Evolutionary conservation across 2,329 filamentous ascomycete species (phyloP).

Genomic region (Nothopassalora personata): DNA sequence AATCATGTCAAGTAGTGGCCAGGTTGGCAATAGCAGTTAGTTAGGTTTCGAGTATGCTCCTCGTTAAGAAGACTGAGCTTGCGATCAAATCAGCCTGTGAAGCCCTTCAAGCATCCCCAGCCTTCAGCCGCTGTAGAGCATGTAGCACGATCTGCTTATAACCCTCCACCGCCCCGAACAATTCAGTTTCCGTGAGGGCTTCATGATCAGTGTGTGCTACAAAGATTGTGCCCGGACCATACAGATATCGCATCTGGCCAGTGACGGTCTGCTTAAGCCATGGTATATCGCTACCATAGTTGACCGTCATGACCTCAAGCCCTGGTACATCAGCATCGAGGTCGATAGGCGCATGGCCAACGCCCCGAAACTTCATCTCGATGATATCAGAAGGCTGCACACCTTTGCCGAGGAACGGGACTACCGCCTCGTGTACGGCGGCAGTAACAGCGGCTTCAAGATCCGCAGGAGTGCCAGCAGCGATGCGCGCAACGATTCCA

Average conservation of each 20-base stretch:
- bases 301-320: slow-evolving; percentile 78
- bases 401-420: slow-evolving; percentile 44
- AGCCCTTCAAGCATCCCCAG: too few relatives aligned
- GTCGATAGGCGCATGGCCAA: slow-evolving; percentile 71
- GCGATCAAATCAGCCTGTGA: too few relatives aligned
- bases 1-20: slow-evolving; percentile 3
- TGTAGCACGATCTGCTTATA: not conserved
- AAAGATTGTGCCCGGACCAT: slow-evolving; percentile 65
- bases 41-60: too few relatives aligned
- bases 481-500: slow-evolving; percentile 68
- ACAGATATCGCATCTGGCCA: slow-evolving; percentile 56
- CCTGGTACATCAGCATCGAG: slow-evolving; percentile 76
- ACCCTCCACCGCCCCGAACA: slow-evolving; percentile 67
- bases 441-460: slow-evolving; percentile 53
- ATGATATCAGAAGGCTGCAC: slow-evolving; percentile 42
- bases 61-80: too few relatives aligned
- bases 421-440: slow-evolving; percentile 43
- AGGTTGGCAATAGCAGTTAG: too few relatives aligned
- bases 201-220: slow-evolving; percentile 85
- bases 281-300: slow-evolving; percentile 91
- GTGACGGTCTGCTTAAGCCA: slow-evolving; percentile 57
- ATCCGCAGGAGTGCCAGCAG: slow-evolving; percentile 60
- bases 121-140: slow-evolving; percentile 14
- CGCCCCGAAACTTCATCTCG: slow-evolving; percentile 54
- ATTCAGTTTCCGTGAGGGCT: slow-evolving; percentile 65